Evolutionary conservation across 179 eudicot species (phyloP).

Genomic region (Silene noctiflora): DNA sequence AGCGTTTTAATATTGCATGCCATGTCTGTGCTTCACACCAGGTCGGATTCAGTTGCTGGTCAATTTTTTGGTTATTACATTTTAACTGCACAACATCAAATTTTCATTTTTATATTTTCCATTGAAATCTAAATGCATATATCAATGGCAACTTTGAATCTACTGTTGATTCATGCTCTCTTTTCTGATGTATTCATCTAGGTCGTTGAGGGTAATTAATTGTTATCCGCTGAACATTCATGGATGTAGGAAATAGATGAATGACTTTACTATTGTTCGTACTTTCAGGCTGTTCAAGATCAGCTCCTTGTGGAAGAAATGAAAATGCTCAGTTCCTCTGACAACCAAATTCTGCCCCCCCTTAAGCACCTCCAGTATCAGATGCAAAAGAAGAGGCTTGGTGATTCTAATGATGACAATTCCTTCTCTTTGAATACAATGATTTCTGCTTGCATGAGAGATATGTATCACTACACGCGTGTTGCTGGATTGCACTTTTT

Average conservation of each 20-base stretch:
- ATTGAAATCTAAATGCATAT: constrained; percentile 7
- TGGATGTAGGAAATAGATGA: constrained; percentile 7
- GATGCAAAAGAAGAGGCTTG: constrained; percentile 36
- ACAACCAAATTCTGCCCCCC: constrained; percentile 58
- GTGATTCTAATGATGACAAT: constrained; percentile 30
- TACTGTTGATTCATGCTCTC: neutral
- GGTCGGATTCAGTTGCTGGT: neutral
- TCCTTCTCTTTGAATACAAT: constrained; percentile 36
- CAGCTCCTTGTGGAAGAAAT: constrained; percentile 63
- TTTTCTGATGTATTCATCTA: neutral
- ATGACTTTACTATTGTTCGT: constrained; percentile 9
- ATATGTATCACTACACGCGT: constrained; percentile 89
- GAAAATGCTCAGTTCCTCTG: constrained; percentile 43
- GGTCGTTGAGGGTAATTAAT: neutral
- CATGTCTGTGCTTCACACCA: neutral
- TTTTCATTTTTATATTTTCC: neutral
- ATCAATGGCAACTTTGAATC: neutral
- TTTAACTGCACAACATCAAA: neutral
- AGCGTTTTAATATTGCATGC: neutral
- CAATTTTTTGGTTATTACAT: neutral
- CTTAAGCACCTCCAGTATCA: constrained; percentile 53
- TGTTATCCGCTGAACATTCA: neutral
- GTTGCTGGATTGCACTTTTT: constrained; percentile 79
- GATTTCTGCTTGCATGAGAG: constrained; percentile 61
- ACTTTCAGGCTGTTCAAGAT: constrained; percentile 71